Evolutionary conservation across 2,329 filamentous ascomycete species (phyloP).

Genomic region (Trichoderma polysporum): DNA sequence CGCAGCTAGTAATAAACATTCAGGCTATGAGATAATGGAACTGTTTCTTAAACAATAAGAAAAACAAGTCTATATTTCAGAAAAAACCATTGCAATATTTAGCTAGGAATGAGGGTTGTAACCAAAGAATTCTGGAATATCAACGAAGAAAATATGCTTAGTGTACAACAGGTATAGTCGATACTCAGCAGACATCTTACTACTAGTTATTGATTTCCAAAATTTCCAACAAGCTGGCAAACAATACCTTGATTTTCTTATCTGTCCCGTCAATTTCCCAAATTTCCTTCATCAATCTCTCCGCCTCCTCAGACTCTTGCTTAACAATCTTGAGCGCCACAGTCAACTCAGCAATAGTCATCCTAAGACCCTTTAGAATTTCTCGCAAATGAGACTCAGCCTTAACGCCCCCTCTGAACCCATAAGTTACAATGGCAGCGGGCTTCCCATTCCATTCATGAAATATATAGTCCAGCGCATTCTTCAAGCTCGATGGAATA

Average conservation of each 20-base stretch:
- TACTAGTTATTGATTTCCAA: not conserved
- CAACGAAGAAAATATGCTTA: too few species aligned
- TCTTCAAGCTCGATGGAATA: constrained; percentile 55
- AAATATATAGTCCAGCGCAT: constrained; percentile 61
- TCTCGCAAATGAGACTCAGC: constrained; percentile 24
- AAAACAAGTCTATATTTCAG: not conserved
- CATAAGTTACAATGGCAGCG: constrained; percentile 54
- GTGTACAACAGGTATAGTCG: too few species aligned
- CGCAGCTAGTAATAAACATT: not conserved
- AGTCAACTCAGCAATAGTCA: constrained; percentile 9
- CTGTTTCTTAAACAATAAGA: not conserved
- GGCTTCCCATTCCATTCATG: constrained; percentile 60
- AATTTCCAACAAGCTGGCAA: not conserved
- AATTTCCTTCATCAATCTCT: not conserved
- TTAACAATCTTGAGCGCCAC: not conserved
- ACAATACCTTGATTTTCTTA: not conserved
- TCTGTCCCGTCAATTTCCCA: not conserved
- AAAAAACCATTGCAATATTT: too few species aligned
- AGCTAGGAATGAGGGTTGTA: too few species aligned
- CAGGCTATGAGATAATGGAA: not conserved
- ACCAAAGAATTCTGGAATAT: too few species aligned
- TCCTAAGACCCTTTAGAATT: constrained; percentile 23
- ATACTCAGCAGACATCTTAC: too few species aligned
- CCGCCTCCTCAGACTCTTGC: not conserved
- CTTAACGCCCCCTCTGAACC: constrained; percentile 42